A percentile compares a stretch with the other conserved stretches of the same genome.
These are phyloP conservation scores for Bimuria novae-zelandiae DNA, from an alignment of 2,329 filamentous ascomycete species.

Conservation along the genomic window DNA sequence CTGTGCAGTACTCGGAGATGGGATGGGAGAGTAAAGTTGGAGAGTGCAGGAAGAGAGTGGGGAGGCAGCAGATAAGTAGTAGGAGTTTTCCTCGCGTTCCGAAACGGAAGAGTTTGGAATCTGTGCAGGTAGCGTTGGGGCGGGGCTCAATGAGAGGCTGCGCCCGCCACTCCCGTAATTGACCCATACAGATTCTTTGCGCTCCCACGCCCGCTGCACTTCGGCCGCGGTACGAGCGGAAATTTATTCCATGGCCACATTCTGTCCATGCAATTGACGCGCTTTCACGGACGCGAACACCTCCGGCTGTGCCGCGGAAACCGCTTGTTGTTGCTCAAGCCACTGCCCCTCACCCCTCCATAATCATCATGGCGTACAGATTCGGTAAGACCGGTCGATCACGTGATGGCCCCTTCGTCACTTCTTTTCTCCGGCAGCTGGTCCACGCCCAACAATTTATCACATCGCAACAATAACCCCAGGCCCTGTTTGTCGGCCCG, in stretches of 20 bases:
- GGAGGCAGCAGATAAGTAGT: slow-evolving; percentile 36
- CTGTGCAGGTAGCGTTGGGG: slow-evolving; percentile 28
- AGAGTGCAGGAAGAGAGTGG: slow-evolving; percentile 25
- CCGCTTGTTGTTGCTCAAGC: not conserved
- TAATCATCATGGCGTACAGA: slow-evolving; percentile 9
- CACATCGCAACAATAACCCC: slow-evolving; percentile 14
- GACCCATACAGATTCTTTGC: slow-evolving; percentile 28
- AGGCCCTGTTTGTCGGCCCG: slow-evolving; percentile 29
- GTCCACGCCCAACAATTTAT: slow-evolving; percentile 26
- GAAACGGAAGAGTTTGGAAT: slow-evolving; percentile 41
- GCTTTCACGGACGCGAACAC: not conserved
- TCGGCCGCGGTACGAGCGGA: slow-evolving; percentile 39
- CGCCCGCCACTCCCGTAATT: slow-evolving; percentile 16
- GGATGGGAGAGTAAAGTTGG: slow-evolving; percentile 23
- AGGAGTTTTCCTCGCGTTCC: slow-evolving; percentile 34
- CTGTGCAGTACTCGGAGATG: slow-evolving; percentile 27
- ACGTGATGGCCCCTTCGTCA: slow-evolving; percentile 13
- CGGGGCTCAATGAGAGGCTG: slow-evolving; percentile 23
- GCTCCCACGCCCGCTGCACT: slow-evolving; percentile 24
- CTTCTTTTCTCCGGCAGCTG: slow-evolving; percentile 6
- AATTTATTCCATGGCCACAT: slow-evolving; percentile 11
- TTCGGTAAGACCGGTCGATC: slow-evolving; percentile 9
- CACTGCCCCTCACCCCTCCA: slow-evolving; percentile 15
- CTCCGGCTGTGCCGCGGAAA: slow-evolving; percentile 13
- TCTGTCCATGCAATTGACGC: not conserved